These are phyloP conservation scores for Gossypium schwendimanii DNA, from an alignment of 441 rosid species.

Conservation along the genomic window DNA sequence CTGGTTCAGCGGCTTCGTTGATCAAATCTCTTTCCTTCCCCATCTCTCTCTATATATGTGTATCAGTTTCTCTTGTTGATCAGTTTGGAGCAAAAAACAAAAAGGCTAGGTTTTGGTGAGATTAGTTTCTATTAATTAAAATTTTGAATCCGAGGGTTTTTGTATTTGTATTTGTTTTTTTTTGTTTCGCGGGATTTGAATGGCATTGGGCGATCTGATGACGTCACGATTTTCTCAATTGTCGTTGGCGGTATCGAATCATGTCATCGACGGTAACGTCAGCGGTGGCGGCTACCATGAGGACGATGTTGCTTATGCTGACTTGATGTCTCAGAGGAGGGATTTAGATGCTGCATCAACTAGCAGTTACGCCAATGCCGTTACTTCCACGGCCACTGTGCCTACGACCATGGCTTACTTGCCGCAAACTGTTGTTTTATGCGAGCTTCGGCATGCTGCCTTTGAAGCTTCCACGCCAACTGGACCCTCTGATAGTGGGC, in stretches of 20 bases:
- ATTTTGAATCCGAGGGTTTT: neutral
- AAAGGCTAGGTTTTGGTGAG: constrained; percentile 13
- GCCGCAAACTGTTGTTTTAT: constrained; percentile 74
- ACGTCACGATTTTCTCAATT: constrained; percentile 83
- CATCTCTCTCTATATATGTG: neutral
- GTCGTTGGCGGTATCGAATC: constrained; percentile 53
- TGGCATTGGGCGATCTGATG: constrained; percentile 89
- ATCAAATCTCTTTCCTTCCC: constrained; percentile 23
- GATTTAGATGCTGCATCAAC: constrained; percentile 68
- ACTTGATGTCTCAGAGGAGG: constrained; percentile 44
- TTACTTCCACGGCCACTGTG: constrained; percentile 19
- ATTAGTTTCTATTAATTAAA: neutral
- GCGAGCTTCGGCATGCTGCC: constrained; percentile 85
- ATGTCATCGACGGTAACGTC: constrained; percentile 1
- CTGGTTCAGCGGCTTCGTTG: constrained; percentile 77
- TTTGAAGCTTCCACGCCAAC: constrained; percentile 63
- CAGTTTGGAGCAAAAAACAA: neutral
- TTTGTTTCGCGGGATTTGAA: constrained; percentile 34
- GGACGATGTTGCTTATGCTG: constrained; percentile 41
- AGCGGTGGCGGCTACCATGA: constrained; percentile 32
- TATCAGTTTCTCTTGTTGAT: neutral
- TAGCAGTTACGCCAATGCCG: constrained; percentile 54
- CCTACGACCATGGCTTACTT: constrained; percentile 75
- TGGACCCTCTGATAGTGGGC: constrained; percentile 67
- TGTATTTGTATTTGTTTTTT: neutral